These are phyloP conservation scores for Suillus alpinus DNA, from an alignment of 768 basidiomycete genomes.

Conservation along the genomic window DNA sequence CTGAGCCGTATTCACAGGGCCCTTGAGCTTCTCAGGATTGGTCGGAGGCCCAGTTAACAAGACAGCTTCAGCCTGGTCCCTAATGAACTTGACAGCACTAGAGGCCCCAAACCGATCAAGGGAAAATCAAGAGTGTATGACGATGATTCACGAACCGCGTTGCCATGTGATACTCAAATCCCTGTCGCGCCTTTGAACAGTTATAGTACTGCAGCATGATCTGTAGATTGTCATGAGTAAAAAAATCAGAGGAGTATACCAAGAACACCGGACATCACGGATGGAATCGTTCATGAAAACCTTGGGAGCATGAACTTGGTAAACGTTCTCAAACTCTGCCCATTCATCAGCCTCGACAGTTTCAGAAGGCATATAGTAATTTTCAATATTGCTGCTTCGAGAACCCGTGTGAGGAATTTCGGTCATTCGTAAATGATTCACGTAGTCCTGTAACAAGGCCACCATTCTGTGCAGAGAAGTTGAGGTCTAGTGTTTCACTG, in stretches of 20 bases:
- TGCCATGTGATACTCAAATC: slow-evolving; percentile 87
- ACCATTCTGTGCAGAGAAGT: slow-evolving; percentile 48
- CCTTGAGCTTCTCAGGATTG: slow-evolving; percentile 24
- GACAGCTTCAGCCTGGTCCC: slow-evolving; percentile 67
- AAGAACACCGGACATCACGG: slow-evolving; percentile 60
- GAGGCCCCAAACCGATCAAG: slow-evolving; percentile 6
- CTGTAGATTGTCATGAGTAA: slow-evolving; percentile 36
- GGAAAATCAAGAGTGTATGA: slow-evolving; percentile 6
- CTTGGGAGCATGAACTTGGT: slow-evolving; percentile 85
- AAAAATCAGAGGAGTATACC: not conserved
- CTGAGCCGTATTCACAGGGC: slow-evolving; percentile 49
- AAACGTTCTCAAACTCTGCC: slow-evolving; percentile 86
- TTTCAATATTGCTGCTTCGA: slow-evolving; percentile 36
- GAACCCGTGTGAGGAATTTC: slow-evolving; percentile 34
- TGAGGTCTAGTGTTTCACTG: slow-evolving; percentile 19
- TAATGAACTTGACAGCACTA: slow-evolving; percentile 84
- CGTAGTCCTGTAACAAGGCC: slow-evolving; percentile 57
- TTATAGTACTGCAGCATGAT: slow-evolving; percentile 88
- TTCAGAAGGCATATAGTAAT: slow-evolving; percentile 67
- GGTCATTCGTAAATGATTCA: slow-evolving; percentile 47
- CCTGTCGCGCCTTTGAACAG: slow-evolving; percentile 69
- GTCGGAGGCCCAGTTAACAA: slow-evolving; percentile 13
- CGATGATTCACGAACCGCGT: slow-evolving; percentile 53
- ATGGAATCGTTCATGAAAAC: slow-evolving; percentile 73
- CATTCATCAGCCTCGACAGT: slow-evolving; percentile 67